Conservation (phyloP, 352 stramenopile species). For the Globisporangium paroecandrum region DNA sequence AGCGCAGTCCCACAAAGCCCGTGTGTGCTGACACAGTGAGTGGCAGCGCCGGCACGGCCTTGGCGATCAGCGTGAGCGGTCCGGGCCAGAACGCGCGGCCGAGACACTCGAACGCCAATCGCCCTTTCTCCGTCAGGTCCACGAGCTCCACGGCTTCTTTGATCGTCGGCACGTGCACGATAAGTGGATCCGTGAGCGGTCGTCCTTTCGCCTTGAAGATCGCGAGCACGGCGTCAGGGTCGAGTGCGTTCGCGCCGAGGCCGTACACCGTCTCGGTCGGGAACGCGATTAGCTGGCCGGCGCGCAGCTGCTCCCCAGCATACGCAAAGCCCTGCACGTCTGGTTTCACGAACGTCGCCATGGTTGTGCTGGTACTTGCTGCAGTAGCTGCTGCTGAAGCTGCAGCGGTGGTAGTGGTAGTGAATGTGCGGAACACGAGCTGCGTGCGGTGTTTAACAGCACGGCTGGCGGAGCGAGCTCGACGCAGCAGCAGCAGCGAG, state of each 20-base stretch:
- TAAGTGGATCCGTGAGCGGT: slow-evolving; percentile 97
- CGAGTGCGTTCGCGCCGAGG: slow-evolving; percentile 95
- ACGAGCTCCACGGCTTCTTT: slow-evolving; percentile 88
- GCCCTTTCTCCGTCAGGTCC: slow-evolving; percentile 63
- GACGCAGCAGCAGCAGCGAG: background rate
- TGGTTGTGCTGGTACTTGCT: background rate
- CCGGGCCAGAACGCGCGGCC: slow-evolving; percentile 95
- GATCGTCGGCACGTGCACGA: slow-evolving; percentile 95
- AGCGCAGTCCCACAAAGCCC: slow-evolving; percentile 96
- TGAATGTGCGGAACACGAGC: background rate
- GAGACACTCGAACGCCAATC: slow-evolving; percentile 79
- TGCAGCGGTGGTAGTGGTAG: background rate
- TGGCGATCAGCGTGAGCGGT: slow-evolving; percentile 96
- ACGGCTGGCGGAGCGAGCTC: background rate
- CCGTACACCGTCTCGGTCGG: slow-evolving; percentile 99
- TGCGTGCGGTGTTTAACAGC: background rate
- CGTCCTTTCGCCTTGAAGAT: slow-evolving; percentile 96
- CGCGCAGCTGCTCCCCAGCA: slow-evolving; percentile 64
- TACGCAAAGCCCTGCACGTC: slow-evolving; percentile 41
- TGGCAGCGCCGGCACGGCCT: slow-evolving; percentile 85
- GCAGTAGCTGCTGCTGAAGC: background rate
- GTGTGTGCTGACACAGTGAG: slow-evolving; percentile 90
- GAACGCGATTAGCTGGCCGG: slow-evolving; percentile 90
- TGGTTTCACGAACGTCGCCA: slow-evolving; percentile 33
- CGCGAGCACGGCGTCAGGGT: slow-evolving; percentile 89